A percentile compares a stretch with the other conserved stretches of the same genome.
phyloP scores from a whole-genome alignment of 495 filamentous ascomycete species.

The Xylaria venustula region DNA sequence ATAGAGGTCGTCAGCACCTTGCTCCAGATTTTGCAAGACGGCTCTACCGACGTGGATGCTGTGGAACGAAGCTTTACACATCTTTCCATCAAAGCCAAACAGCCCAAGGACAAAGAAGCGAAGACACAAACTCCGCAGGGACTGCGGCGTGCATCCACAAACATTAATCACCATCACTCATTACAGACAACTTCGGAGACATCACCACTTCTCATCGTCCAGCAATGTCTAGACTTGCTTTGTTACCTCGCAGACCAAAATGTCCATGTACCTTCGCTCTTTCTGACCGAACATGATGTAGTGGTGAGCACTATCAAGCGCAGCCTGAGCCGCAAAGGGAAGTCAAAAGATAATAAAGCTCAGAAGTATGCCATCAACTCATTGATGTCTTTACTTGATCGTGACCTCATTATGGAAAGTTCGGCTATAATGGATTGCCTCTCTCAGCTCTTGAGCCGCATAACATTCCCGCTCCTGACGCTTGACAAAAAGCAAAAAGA shows the following conservation, averaged over 20 bases:
- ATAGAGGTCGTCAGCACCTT: slow-evolving; percentile 92
- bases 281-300: slow-evolving; percentile 91
- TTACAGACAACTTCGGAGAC: slow-evolving; percentile 67
- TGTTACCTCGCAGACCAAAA: slow-evolving; percentile 80
- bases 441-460: slow-evolving; percentile 78
- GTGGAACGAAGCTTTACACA: slow-evolving; percentile 95
- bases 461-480: slow-evolving; percentile 81
- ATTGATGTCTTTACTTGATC: slow-evolving; percentile 81
- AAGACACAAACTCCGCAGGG: slow-evolving; percentile 75
- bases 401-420: slow-evolving; percentile 91
- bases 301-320: slow-evolving; percentile 67
- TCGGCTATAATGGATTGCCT: slow-evolving; percentile 92
- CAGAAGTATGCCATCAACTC: slow-evolving; percentile 91
- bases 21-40: slow-evolving; percentile 94
- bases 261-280: slow-evolving; percentile 79
- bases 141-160: slow-evolving; percentile 67
- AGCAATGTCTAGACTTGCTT: slow-evolving; percentile 85
- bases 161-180: slow-evolving; percentile 46
- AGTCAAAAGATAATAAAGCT: slow-evolving; percentile 83
- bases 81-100: slow-evolving; percentile 85
- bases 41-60: slow-evolving; percentile 85
- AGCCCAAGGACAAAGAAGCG: slow-evolving; percentile 56
- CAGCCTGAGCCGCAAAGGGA: slow-evolving; percentile 76
- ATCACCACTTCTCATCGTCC: slow-evolving; percentile 90
- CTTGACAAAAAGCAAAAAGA: slow-evolving; percentile 82